Evolutionary conservation across 2,329 filamentous ascomycete species (phyloP), one percentile per base, ranked within the genome.

Genomic region (Venturia oleaginea): DNA sequence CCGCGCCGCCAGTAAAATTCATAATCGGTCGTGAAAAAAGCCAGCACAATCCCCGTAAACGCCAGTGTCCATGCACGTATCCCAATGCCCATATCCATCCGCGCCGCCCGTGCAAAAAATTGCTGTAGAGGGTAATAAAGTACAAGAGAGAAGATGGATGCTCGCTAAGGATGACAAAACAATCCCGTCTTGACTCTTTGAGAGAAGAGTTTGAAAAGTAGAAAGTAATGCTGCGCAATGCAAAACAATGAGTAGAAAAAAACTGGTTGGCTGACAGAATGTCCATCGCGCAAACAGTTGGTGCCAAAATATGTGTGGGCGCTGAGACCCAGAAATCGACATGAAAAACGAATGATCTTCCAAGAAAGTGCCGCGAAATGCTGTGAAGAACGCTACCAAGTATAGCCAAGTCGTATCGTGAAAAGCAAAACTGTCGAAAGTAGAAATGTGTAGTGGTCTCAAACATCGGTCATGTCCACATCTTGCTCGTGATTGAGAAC

Each of bases 381-480:
- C 34, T 19, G 17, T 15, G 6, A 61, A 61, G 59, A 27, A 46
- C 32, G 19, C 37, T 40, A 42, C 22, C 27, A 61, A 61, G 42
- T 42, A 59, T 34, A 38, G 51, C 59, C 15, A 40, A 40, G 37
- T 42, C 34, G 59, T 27, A 40, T 40, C 37, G 42, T 40, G 24
- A 8, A 30, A 30, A 19, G 32, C 61, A 32, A 46, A 32, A 62
- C 13, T 43, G 30, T 32, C 51, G 7, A 57, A 34, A 42, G 59
- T 40, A 43, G n/a, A 27, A 60, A 60, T 60, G 59, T 15, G 13
- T 27, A 1, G 34, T 22, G 27, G 2, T 2, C 19, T 72, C 66
- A 76, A 68, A 72, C 74, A 72, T 88, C 85, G 75, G 85, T 83
- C 83, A 87, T 87, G 73, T 87, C 85, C 57, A 83, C 80, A 72